Evolutionary conservation across 2,329 filamentous ascomycete genomes (phyloP).

Genomic region (Xylariaceae sp.): DNA sequence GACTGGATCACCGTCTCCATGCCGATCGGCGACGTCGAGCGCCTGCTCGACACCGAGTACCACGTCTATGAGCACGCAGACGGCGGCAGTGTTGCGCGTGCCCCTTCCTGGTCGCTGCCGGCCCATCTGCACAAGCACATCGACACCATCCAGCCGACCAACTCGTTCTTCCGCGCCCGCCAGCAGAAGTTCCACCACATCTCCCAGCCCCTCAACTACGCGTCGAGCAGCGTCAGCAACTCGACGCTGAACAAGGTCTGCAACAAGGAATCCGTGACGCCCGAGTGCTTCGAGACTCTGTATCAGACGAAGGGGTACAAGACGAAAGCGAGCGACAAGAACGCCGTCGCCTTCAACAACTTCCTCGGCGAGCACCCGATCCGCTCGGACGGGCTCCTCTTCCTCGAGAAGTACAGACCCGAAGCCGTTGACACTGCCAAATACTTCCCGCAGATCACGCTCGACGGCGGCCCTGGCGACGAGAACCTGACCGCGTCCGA

Average conservation of each 20-base stretch:
- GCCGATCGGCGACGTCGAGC: conserved; percentile 42
- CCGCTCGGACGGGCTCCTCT: conserved; percentile 32
- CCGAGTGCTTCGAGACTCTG: conserved; percentile 44
- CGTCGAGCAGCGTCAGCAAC: conserved; percentile 23
- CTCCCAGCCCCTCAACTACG: conserved; percentile 20
- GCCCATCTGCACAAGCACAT: conserved; percentile 49
- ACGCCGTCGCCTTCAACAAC: conserved; percentile 37
- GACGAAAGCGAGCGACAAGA: conserved; percentile 32
- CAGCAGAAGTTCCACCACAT: conserved; percentile 22
- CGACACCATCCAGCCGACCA: conserved; percentile 54
- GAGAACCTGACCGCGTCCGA: conserved; percentile 18
- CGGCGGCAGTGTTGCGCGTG: conserved; percentile 42
- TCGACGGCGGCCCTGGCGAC: conserved; percentile 25
- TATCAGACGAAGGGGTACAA: conserved; percentile 48
- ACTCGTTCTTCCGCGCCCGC: conserved; percentile 44
- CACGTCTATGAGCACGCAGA: conserved; percentile 45
- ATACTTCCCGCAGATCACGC: conserved; percentile 26
- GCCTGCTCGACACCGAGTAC: conserved; percentile 45
- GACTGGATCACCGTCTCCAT: conserved; percentile 50
- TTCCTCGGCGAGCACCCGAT: conserved; percentile 40
- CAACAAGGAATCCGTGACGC: conserved; percentile 43
- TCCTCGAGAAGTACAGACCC: conserved; percentile 29
- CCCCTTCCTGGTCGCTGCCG: conserved; percentile 51
- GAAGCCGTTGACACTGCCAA: conserved; percentile 25
- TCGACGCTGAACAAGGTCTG: conserved; percentile 28